These are phyloP conservation scores for Vanrija sp. DNA, from an alignment of 1,284 basidiomycete species.

Conservation along the genomic window DNA sequence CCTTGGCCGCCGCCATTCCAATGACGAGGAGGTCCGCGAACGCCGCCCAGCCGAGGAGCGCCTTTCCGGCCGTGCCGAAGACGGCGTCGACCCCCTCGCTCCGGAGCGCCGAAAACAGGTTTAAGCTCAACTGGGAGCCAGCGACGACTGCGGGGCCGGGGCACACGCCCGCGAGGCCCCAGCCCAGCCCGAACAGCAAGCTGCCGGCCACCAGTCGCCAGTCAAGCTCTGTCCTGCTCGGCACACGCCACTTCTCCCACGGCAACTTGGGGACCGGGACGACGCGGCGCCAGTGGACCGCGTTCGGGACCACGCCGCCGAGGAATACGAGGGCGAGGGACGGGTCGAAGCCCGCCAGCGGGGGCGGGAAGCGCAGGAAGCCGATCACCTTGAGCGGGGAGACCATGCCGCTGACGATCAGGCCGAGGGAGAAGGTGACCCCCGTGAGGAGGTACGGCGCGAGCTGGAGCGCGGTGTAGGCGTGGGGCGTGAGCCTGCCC, in stretches of 20 bases:
- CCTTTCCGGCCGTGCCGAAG: background rate
- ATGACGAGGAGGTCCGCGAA: conserved; percentile 11
- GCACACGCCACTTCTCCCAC: conserved; percentile 40
- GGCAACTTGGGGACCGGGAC: conserved; percentile 9
- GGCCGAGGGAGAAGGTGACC: conserved; percentile 58
- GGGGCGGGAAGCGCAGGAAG: conserved; percentile 52
- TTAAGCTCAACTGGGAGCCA: background rate
- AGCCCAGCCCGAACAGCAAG: conserved; percentile 62
- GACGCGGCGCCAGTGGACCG: conserved; percentile 33
- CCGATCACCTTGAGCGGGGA: conserved; percentile 56
- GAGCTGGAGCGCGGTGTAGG: background rate
- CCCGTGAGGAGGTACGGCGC: conserved; percentile 52
- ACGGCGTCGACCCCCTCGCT: background rate
- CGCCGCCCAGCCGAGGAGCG: conserved; percentile 5
- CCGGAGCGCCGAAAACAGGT: background rate
- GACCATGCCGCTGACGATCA: conserved; percentile 58
- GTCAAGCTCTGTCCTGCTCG: conserved; percentile 50
- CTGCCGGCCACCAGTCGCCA: conserved; percentile 56
- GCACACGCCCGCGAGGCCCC: conserved; percentile 64
- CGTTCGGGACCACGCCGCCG: conserved; percentile 51
- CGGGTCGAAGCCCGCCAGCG: conserved; percentile 46
- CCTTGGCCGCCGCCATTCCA: conserved; percentile 10
- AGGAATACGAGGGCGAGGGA: conserved; percentile 51
- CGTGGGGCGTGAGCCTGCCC: conserved; percentile 8
- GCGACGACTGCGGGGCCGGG: conserved; percentile 46